phyloP scores from a whole-genome alignment of 257 asterid species.

The Solanum arcanum region DNA sequence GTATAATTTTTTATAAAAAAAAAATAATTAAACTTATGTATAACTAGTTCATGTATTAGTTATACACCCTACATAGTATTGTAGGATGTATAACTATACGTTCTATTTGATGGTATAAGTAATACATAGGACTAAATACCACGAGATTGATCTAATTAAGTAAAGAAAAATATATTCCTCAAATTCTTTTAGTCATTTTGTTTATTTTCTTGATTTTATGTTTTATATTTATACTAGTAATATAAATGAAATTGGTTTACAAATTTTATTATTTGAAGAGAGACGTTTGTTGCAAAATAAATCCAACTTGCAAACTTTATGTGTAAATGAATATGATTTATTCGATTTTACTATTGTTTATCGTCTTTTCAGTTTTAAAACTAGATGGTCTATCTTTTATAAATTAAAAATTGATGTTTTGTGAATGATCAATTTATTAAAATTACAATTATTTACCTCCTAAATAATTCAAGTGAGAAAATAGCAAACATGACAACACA shows the following conservation, averaged over 20 bases:
- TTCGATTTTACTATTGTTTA: background rate
- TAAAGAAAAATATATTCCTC: background rate
- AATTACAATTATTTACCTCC: no score
- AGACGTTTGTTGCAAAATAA: no score
- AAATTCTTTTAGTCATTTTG: no score
- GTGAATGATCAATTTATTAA: background rate
- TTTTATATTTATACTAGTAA: no score
- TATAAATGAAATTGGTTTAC: no score
- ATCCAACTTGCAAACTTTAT: background rate
- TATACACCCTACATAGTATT: background rate
- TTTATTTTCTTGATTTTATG: no score
- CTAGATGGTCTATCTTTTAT: background rate
- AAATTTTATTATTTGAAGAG: background rate
- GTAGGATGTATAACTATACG: no score
- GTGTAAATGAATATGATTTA: background rate
- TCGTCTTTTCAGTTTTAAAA: no score
- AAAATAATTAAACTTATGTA: no score
- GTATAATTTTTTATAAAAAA: no score
- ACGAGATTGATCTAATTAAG: no score
- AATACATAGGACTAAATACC: background rate
- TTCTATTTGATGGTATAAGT: background rate
- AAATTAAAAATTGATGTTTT: no score
- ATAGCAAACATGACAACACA: background rate
- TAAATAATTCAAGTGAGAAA: background rate
- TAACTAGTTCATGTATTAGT: background rate